A percentile compares a stretch with the other conserved stretches of the same genome.
phyloP scores from a whole-genome alignment of 371 early-diverging fungal species.

The Saksenaea oblongispora region DNA sequence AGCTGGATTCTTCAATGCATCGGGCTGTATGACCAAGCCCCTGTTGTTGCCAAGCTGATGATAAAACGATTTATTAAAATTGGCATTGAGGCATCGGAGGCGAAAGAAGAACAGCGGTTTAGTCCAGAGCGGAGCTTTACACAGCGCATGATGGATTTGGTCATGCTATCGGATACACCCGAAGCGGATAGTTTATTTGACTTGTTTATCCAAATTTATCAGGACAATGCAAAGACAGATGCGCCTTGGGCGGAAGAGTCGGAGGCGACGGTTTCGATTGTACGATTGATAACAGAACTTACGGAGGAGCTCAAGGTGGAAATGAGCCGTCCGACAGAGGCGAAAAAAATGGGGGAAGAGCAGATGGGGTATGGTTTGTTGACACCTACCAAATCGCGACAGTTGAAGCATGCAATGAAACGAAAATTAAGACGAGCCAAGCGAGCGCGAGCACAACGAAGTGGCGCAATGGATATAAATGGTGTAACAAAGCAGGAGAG shows the following conservation, averaged over 20 bases:
- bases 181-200: slow-evolving; percentile 37
- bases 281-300: slow-evolving; percentile 23
- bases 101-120: not conserved
- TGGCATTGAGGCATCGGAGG: slow-evolving; percentile 12
- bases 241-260: slow-evolving; percentile 1
- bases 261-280: slow-evolving; percentile 1
- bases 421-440: not conserved
- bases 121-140: slow-evolving; percentile 9
- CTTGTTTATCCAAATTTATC: slow-evolving; percentile 15
- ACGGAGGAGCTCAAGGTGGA: slow-evolving; percentile 26
- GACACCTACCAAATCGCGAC: not conserved
- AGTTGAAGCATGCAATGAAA: not conserved
- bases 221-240: slow-evolving; percentile 1
- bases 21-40: slow-evolving; percentile 45
- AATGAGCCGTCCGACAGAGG: not conserved
- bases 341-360: not conserved
- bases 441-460: not conserved
- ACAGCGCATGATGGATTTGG: slow-evolving; percentile 33
- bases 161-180: slow-evolving; percentile 36
- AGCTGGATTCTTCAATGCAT: slow-evolving; percentile 36
- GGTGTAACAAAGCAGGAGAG: not conserved
- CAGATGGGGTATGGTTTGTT: not conserved
- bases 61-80: slow-evolving; percentile 23
- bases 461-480: not conserved
- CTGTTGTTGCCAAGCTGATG: slow-evolving; percentile 37